Conservation (phyloP, 805 yeast genomes). For the Candida jianshihensis region DNA sequence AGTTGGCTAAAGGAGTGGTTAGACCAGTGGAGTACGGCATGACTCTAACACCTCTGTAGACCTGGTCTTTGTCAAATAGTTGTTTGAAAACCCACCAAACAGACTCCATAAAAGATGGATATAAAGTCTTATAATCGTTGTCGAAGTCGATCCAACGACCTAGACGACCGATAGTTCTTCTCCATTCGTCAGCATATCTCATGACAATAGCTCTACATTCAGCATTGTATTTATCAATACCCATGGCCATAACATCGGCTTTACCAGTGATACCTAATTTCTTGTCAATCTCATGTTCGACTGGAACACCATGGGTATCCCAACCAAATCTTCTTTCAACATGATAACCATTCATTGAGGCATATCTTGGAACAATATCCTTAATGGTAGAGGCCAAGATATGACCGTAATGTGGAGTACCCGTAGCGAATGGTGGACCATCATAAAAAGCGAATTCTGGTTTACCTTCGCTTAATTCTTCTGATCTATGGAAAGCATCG, state of each 20-base stretch:
- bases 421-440: slow-evolving; percentile 99
- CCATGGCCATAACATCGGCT: slow-evolving; percentile 90
- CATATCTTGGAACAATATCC: slow-evolving; percentile 96
- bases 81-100: slow-evolving; percentile 98
- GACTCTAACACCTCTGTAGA: slow-evolving; percentile 91
- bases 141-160: slow-evolving; percentile 99
- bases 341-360: slow-evolving; percentile 93
- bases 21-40: slow-evolving; percentile 99
- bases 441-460: slow-evolving; percentile 92
- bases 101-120: slow-evolving; percentile 95
- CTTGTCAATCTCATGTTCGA: slow-evolving; percentile 98
- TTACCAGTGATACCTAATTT: slow-evolving; percentile 87
- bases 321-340: slow-evolving; percentile 98
- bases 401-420: slow-evolving; percentile 99
- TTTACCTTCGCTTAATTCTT: slow-evolving; percentile 75
- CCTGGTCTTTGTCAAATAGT: slow-evolving; percentile 76
- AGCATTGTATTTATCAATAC: slow-evolving; percentile 86
- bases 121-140: slow-evolving; percentile 93
- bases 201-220: slow-evolving; percentile 97
- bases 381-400: slow-evolving; percentile 94
- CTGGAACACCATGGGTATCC: slow-evolving; percentile 99
- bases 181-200: slow-evolving; percentile 96
- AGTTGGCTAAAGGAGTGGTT: slow-evolving; percentile 93
- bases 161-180: slow-evolving; percentile 82
- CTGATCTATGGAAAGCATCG: slow-evolving; percentile 86